These are phyloP conservation scores for Podaxis rugospora DNA, from an alignment of 768 basidiomycete species.

Conservation along the genomic window DNA sequence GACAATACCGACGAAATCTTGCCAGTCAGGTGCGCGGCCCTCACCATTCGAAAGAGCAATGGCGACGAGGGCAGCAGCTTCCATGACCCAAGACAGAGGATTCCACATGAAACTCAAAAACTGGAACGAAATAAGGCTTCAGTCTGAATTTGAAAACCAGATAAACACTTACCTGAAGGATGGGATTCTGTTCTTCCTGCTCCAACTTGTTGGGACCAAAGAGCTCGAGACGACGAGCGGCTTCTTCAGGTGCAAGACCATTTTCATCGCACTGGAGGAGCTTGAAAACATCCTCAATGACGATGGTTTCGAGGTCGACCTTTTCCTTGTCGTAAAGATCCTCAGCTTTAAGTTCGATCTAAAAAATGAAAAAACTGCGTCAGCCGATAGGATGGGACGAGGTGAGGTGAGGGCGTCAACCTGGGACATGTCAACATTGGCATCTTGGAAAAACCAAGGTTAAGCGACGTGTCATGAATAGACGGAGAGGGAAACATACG, in stretches of 20 bases:
- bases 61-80: conserved; percentile 89
- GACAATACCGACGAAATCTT: conserved; percentile 96
- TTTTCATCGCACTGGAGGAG: conserved; percentile 85
- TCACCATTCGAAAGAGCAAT: conserved; percentile 96
- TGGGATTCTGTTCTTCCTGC: conserved; percentile 82
- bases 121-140: conserved; percentile 30
- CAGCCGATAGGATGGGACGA: background rate
- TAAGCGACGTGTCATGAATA: conserved; percentile 16
- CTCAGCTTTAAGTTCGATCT: conserved; percentile 86
- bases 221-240: conserved; percentile 79
- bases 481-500: conserved; percentile 42
- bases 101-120: conserved; percentile 99
- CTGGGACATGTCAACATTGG: conserved; percentile 80
- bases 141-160: background rate
- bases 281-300: conserved; percentile 93
- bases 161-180: conserved; percentile 64
- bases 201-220: conserved; percentile 97
- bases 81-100: conserved; percentile 99
- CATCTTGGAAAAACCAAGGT: conserved; percentile 41
- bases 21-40: conserved; percentile 87
- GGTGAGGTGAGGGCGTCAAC: conserved; percentile 27
- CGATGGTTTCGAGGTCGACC: conserved; percentile 96
- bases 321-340: conserved; percentile 98
- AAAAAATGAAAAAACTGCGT: background rate
- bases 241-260: conserved; percentile 78